Percentiles rank a stretch among this genome's conserved stretches.
These are phyloP conservation scores for Ammopiptanthus mongolicus DNA, from an alignment of 306 rosid genomes.

Conservation along the genomic window DNA sequence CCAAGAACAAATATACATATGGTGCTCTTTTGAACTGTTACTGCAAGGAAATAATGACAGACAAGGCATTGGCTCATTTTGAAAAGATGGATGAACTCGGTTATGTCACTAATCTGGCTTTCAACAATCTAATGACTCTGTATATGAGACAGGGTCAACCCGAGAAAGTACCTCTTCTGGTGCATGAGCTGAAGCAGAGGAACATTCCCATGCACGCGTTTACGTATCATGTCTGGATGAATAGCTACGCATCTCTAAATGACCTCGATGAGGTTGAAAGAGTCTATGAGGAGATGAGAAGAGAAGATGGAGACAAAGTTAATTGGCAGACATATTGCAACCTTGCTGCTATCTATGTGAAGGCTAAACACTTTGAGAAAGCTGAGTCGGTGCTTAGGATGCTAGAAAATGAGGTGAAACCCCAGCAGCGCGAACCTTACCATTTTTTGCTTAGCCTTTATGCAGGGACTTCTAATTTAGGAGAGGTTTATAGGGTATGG, in stretches of 20 bases:
- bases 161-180: conserved; percentile 42
- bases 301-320: conserved; percentile 20
- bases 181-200: conserved; percentile 57
- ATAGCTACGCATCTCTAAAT: conserved; percentile 43
- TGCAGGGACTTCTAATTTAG: conserved; percentile 54
- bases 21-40: conserved; percentile 74
- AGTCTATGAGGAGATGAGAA: conserved; percentile 55
- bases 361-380: conserved; percentile 52
- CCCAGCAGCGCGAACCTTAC: conserved; percentile 43
- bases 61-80: conserved; percentile 56
- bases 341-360: conserved; percentile 65
- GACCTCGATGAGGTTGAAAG: conserved; percentile 51
- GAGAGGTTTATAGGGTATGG: conserved; percentile 70
- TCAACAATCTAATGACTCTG: conserved; percentile 59
- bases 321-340: conserved; percentile 72
- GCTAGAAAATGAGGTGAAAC: conserved; percentile 42
- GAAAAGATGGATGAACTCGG: conserved; percentile 46
- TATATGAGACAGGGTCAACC: conserved; percentile 62
- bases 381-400: conserved; percentile 54
- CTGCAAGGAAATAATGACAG: conserved; percentile 54
- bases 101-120: conserved; percentile 39
- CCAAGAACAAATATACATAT: conserved; percentile 50
- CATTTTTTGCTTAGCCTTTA: conserved; percentile 64
- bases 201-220: conserved; percentile 29
- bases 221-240: conserved; percentile 68